Base-by-base conservation (phyloP, 495 filamentous ascomycete species). In the Penicillium paxilli region DNA sequence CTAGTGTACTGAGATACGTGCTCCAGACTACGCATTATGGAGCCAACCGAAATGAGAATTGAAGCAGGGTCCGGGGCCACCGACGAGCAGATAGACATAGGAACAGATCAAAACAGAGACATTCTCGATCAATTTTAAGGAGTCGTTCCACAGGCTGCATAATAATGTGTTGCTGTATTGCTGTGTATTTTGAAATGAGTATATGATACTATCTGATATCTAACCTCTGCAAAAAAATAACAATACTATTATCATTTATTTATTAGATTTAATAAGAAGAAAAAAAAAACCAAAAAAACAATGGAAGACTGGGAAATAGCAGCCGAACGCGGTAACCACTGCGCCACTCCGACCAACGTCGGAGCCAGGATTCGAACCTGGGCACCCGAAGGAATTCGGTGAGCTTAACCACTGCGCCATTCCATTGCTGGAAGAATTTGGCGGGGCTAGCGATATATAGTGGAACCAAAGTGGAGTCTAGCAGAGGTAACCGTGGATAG, bases 311-410 rank as follows among this genome's bases (percentile, higher is more conserved):
- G 9, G 40, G 40, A 42, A 42, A 42, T 42, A 42, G 40, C 40
- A 42, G 40, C 40, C 40, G 40, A 42, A 42, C 40, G 40, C 40
- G 40, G 40, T 42, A 42, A 42, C 40, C 40, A 42, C 40, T 42
- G 40, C 40, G 40, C 40, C 40, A 42, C 40, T 42, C 40, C 40
- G 40, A 42, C 40, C 40, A 42, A 42, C 20, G 40, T 42, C 40
- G 40, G 40, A 42, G 40, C 40, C 40, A 42, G 40, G 40, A 42
- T 42, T 42, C 40, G 40, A 42, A 42, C 40, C 40, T 42, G 40
- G 40, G 40, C 40, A 42, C 40, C 40, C 40, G 40, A 42, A 42
- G 40, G 40, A 42, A 42, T 42, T 42, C 40, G 40, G 40, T 42
- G 40, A 42, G 20, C 40, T 42, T 42, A 42, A 42, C 40, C 40